Conservation (phyloP, 257 asterid species). For the Coffea eugenioides region DNA sequence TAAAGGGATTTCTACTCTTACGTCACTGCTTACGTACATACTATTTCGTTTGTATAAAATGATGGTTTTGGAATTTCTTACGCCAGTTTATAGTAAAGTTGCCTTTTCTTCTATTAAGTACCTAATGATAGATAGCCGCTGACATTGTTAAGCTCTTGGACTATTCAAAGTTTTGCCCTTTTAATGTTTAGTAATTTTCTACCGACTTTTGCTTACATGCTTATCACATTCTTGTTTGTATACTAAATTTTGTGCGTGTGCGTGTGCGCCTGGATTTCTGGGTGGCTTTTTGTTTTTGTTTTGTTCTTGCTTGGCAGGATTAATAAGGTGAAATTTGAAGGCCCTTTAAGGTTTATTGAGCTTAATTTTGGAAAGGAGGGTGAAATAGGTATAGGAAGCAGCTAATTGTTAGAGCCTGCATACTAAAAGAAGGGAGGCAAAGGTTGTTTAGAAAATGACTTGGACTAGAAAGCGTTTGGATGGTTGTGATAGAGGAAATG, state of each 20-base stretch:
- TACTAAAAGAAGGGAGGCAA: neutral
- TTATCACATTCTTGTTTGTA: neutral
- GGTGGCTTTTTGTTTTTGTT: neutral
- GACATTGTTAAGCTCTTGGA: neutral
- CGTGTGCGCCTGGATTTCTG: neutral
- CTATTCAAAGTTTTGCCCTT: neutral
- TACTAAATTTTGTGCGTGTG: neutral
- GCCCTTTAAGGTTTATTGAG: neutral
- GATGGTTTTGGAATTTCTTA: neutral
- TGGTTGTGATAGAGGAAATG: conserved; percentile 26
- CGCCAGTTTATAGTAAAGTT: neutral
- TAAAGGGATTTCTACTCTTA: neutral
- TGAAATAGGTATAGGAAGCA: neutral
- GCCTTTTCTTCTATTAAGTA: neutral
- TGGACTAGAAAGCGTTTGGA: conserved; percentile 41
- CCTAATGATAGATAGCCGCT: neutral
- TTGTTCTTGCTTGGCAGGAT: conserved; percentile 3
- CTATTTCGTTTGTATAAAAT: too few species aligned
- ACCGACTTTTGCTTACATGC: neutral
- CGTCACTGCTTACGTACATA: conserved; percentile 8
- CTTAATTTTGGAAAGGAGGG: neutral
- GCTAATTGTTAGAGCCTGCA: neutral
- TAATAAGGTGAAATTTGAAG: neutral
- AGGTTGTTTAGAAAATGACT: conserved; percentile 43
- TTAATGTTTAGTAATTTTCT: neutral